Base-by-base conservation (phyloP, 1,139 yeast genomes). In the Zygoascus sp. region DNA sequence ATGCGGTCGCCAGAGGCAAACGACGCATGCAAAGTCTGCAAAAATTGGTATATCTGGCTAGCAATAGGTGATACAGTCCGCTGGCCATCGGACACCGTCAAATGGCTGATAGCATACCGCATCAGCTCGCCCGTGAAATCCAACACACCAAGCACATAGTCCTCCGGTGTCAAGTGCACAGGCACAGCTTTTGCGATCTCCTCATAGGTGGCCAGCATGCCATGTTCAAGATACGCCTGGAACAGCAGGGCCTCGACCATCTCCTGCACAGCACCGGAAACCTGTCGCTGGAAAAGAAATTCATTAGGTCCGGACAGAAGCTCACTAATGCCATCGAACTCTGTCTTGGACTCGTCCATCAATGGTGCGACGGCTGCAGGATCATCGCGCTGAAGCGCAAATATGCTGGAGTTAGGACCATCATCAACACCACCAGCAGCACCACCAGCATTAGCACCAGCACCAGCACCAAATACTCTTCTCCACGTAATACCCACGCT, bases 71-170 rank as follows among this genome's bases (percentile, higher is more conserved):
- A 32, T 10, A 34, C 37, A 8, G 17, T 9, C 2, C 21, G 37
- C 17, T 27, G 34, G 30, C 43, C 36, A 17, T 32, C 42, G 34
- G 17, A 27, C 16, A 37, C 32, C 7, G 49, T 42, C 7, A 52
- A 36, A 35, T 59, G 57, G 10, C 53, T 50, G 10, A 69, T 65
- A 8, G 70, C 63, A 47, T 60, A 66, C 32, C 73, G 52, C 75
- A 72, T 71, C 25, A 72, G 58, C 47, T 72, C 76, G 1, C 76
- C 76, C 0, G 75, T 69, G 45, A 71, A 58, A 52, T 72, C 76
- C 54, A 70, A 65, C 10, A 72, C 48, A 0, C 75, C 76, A 63
- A 70, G 61, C 19, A 71, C 53, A 52, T 65, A 71, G 53, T 72
- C 74, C 17, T 51, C 56, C 13, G 42, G 44, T 2, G 40, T 21